Evolutionary conservation across 768 basidiomycete genomes (phyloP), one percentile per base, ranked within the genome.

Genomic region (Tricholoma sp.): DNA sequence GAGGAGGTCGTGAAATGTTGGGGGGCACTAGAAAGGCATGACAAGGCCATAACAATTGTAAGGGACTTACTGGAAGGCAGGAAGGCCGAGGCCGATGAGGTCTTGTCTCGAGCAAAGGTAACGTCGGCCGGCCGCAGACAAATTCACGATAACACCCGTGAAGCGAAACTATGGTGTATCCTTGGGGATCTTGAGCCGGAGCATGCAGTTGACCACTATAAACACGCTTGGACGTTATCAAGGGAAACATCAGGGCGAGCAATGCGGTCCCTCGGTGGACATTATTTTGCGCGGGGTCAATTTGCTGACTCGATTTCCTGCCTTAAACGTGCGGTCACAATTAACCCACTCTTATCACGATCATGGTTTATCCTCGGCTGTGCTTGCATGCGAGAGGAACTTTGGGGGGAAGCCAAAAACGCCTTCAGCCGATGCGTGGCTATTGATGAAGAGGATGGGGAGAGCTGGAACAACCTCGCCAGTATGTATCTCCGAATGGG

Each of bases 291-390:
- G 1, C 76, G 78, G 11, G 81, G 75, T 2, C 81, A 88, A 46
- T 97, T 81, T 65, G 62, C 67, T 10, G 75, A 83, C 57, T 84
- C 92, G 1, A 80, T 88, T 21, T 66, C 68, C 10, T 91, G 83
- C 67, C 74, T 98, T 54, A 78, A 82, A 58, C 79, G 76, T 39
- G 94, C 94, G 1, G 86, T 94, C 1, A 78, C 76, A 29, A 98
- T 99, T 65, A 94, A 98, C 66, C 96, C 97, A 3, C 75, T 98
- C 50, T 77, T 88, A 55, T 76, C 82, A n/a, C 83, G 91, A 5
- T 86, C 91, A 19, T 98, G 97, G 97, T 99, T 98, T 72, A 83
- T 95, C 35, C 82, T 99, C n/a, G 97, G 97, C 0, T 98, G 96
- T 63, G 86, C 94, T 3, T 86, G 79, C 60, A 84, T 95, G 70